Base-by-base conservation (phyloP, 495 filamentous ascomycete species). In the Penicillium crystallinum region DNA sequence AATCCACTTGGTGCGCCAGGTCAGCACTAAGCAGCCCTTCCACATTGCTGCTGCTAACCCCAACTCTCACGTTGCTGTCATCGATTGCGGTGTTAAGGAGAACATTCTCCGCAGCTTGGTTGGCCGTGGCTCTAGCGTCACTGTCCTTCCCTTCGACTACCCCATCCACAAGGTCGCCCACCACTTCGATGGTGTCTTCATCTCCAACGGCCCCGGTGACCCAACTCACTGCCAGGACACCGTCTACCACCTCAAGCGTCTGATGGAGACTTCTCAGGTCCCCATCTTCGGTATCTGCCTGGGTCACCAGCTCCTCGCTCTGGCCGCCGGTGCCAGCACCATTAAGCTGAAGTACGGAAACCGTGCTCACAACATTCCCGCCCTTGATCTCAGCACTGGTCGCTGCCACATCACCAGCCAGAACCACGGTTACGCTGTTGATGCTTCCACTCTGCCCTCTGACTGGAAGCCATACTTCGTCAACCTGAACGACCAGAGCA, bases 81-180 rank as follows among this genome's bases (percentile, higher is more conserved):
- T 98, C 68, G 93, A 98, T 74, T 98, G 93, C 67, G 93, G 93
- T 71, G 95, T 98, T 53, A 98, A 98, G 80, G 93, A 98, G 80
- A 98, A 97, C 77, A 98, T 98, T 67, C 83, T 98, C 44, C 88
- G 93, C 57, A 92, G 88, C 65, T 76, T 98, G 54, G 92, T 97
- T 56, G 78, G 76, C 69, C 89, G 93, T 29, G 93, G 91, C 22
- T 84, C 89, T 35, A 88, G 84, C 55, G 86, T 96, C 41, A 97
- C 95, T 19, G 86, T 87, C 49, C 95, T 98, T 75, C 93, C 93
- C 39, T 97, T 87, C 74, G 84, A 97, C 74, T 97, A 89, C 75
- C 90, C 90, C 47, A 92, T 98, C 70, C 90, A 97, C 80, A 97
- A 97, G 80, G 88, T 96, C 21, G 89, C 91, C 52, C 87, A 95